Evolutionary conservation across 1,284 basidiomycete species (phyloP), one percentile per base, ranked within the genome.

Genomic region (Papiliotrema terrestris): DNA sequence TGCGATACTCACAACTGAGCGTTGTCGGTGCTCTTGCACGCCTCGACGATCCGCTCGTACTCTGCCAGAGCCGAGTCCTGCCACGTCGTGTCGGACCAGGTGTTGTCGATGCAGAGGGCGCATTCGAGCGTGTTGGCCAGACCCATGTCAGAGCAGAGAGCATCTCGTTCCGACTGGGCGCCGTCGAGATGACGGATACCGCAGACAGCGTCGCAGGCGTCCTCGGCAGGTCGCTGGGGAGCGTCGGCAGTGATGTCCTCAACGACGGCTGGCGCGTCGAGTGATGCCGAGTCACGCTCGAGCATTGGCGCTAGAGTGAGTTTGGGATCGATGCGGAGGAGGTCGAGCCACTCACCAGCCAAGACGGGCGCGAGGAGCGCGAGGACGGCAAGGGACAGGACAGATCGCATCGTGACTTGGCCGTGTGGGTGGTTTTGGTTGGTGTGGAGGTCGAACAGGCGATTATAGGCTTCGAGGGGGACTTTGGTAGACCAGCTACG

Each of bases 11-110:
- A 51, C 49, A 39, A 32, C 29, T 32, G 29, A 32, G 5, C 23
- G 42, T 45, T 20, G 9, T 19, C 25, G 22, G 38, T 35, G 20
- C 14, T 25, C 45, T 47, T 19, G 29, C 53, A 55, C 3, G 47
- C 47, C 29, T 42, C 48, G 20, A 50, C 46, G 42, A 55, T 55
- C 32, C 53, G 37, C 39, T 55, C 48, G 43, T 55, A 55, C 45
- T 55, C 53, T n/a, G 53, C 47, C 53, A 55, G 38, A 3, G 53
- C 53, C 8, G 25, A 35, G 6, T 55, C 53, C 32, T 49, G 38
- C 25, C 35, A 55, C 20, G 38, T 44, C 11, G 46, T 50, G 8
- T 55, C 46, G 1, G 32, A 5, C 53, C 53, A 55, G 8, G 53
- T 55, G 29, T 20, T 43, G 37, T 55, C 53, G 32, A 55, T 55